Percentiles rank a stretch among this genome's conserved stretches.
Conservation (phyloP, 2,329 filamentous ascomycete genomes). For the Xylariaceae sp. region DNA sequence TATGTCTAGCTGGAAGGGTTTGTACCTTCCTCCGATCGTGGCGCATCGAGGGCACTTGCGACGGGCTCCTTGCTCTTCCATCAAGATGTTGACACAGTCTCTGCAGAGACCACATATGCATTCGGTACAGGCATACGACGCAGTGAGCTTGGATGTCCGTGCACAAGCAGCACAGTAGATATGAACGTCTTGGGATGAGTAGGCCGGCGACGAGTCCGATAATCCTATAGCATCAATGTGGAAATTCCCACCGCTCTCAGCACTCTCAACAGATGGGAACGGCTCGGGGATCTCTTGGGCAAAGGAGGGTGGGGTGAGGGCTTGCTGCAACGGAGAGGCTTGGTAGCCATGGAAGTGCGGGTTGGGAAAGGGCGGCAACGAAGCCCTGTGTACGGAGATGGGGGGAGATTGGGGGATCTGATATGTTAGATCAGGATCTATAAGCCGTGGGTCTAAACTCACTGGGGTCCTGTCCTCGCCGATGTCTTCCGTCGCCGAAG, state of each 20-base stretch:
- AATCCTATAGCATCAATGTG: constrained; percentile 66
- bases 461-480: constrained; percentile 90
- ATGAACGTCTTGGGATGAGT: constrained; percentile 72
- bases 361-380: constrained; percentile 59
- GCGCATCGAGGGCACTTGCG: constrained; percentile 78
- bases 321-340: constrained; percentile 86
- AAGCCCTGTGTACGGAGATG: constrained; percentile 60
- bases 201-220: constrained; percentile 69
- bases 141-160: constrained; percentile 70
- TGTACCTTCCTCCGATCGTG: constrained; percentile 76
- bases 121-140: constrained; percentile 91
- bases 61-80: constrained; percentile 71
- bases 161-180: constrained; percentile 92
- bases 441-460: constrained; percentile 44
- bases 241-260: constrained; percentile 69
- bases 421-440: constrained; percentile 44
- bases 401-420: constrained; percentile 66
- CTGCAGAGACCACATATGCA: constrained; percentile 92
- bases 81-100: constrained; percentile 79
- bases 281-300: constrained; percentile 68
- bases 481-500: constrained; percentile 85
- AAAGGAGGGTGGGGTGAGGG: constrained; percentile 78
- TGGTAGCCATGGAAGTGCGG: constrained; percentile 72
- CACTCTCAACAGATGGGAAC: constrained; percentile 85
- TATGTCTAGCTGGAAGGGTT: constrained; percentile 75